Percentiles rank a stretch among this genome's conserved stretches.
Evolutionary conservation across 805 yeast species (phyloP).

Genomic region (Nakazawaea anatomiae): DNA sequence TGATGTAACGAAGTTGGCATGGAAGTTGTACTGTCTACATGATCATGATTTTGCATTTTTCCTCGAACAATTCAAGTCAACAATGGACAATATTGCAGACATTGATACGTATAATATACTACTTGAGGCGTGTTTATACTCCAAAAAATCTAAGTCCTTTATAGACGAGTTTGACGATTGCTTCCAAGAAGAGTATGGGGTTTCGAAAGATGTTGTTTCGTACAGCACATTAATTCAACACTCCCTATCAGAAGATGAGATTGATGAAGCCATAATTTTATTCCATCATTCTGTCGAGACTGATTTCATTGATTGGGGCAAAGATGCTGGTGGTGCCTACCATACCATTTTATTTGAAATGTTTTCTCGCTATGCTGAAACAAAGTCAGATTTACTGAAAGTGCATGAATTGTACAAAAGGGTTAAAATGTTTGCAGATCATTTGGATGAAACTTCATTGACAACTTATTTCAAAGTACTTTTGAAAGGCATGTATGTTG

Average conservation of each 20-base stretch:
- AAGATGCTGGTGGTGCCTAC: slow-evolving; percentile 23
- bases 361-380: slow-evolving; percentile 15
- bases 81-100: slow-evolving; percentile 9
- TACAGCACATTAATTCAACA: slow-evolving; percentile 29
- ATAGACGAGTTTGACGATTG: slow-evolving; percentile 19
- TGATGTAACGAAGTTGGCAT: slow-evolving; percentile 21
- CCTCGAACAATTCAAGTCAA: slow-evolving; percentile 13
- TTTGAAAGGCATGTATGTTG: slow-evolving; percentile 27
- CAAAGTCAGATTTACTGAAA: slow-evolving; percentile 10
- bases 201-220: slow-evolving; percentile 30
- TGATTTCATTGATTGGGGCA: slow-evolving; percentile 40
- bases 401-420: slow-evolving; percentile 30
- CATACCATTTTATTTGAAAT: slow-evolving; percentile 21
- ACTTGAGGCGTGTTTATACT: slow-evolving; percentile 21
- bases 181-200: slow-evolving; percentile 25
- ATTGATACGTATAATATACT: slow-evolving; percentile 19
- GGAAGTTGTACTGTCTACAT: slow-evolving; percentile 4
- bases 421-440: slow-evolving; percentile 32
- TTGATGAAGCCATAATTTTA: slow-evolving; percentile 23
- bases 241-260: slow-evolving; percentile 26
- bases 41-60: slow-evolving; percentile 27
- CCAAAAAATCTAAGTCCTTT: slow-evolving; percentile 19
- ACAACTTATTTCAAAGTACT: slow-evolving; percentile 30
- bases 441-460: slow-evolving; percentile 31
- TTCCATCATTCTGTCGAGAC: slow-evolving; percentile 29